phyloP scores from a whole-genome alignment of 2,329 filamentous ascomycete genomes.

The Drechslerella coelobrocha region DNA sequence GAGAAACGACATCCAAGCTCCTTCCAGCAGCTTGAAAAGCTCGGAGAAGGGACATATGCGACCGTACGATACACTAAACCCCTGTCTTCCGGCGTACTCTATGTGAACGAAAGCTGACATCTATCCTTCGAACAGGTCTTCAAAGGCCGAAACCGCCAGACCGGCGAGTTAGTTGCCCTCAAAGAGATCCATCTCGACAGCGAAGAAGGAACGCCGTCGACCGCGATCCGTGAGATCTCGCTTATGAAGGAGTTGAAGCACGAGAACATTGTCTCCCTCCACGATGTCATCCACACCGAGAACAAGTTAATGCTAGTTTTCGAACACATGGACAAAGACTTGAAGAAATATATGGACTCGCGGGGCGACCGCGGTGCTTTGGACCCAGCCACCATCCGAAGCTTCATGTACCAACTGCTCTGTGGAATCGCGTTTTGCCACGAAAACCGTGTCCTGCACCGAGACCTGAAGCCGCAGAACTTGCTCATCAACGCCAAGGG shows the following conservation, averaged over 20 bases:
- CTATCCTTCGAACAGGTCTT: constrained; percentile 72
- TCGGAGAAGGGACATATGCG: constrained; percentile 97
- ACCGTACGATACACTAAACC: constrained; percentile 73
- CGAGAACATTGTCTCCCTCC: constrained; percentile 94
- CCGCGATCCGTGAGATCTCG: constrained; percentile 96
- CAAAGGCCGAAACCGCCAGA: constrained; percentile 96
- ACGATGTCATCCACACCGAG: constrained; percentile 99
- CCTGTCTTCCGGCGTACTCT: neutral
- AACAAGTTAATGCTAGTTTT: constrained; percentile 99
- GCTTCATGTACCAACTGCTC: constrained; percentile 97
- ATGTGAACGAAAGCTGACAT: constrained; percentile 7
- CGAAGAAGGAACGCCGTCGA: constrained; percentile 96
- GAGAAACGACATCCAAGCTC: constrained; percentile 90
- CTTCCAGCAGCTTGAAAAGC: constrained; percentile 98
- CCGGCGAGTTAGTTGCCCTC: constrained; percentile 91
- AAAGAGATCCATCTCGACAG: constrained; percentile 99
- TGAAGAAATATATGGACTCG: constrained; percentile 99
- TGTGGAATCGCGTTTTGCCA: constrained; percentile 97
- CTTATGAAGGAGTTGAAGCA: constrained; percentile 99
- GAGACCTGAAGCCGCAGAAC: constrained; percentile 95
- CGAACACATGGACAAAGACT: constrained; percentile 96
- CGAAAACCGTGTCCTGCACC: constrained; percentile 92
- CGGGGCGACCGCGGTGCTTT: constrained; percentile 87
- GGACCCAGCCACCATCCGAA: constrained; percentile 90
- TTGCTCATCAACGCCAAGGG: constrained; percentile 92